These are phyloP conservation scores for Monosporascus sp. DNA, from an alignment of 2,329 filamentous ascomycete species.

Conservation along the genomic window DNA sequence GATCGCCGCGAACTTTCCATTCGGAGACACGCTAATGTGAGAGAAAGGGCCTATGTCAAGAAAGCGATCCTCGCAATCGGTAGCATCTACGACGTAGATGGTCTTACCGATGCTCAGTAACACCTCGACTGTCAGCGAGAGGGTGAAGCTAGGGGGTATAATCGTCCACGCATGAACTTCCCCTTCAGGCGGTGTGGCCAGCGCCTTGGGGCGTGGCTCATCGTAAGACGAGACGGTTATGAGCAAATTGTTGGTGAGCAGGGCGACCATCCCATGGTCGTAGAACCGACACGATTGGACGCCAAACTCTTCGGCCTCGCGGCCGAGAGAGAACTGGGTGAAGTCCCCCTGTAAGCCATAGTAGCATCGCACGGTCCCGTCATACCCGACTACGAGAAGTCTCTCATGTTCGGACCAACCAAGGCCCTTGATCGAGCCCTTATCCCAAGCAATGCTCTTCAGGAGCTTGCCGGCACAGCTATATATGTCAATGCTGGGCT, in stretches of 20 bases:
- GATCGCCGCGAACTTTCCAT: constrained; percentile 80
- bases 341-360: constrained; percentile 93
- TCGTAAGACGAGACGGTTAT: constrained; percentile 84
- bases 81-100: constrained; percentile 79
- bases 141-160: constrained; percentile 79
- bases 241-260: constrained; percentile 82
- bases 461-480: constrained; percentile 88
- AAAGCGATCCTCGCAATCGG: constrained; percentile 84
- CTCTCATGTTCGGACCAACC: constrained; percentile 97
- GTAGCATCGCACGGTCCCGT: constrained; percentile 87
- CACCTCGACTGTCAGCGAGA: constrained; percentile 90
- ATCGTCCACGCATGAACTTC: constrained; percentile 84
- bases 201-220: constrained; percentile 79
- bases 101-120: constrained; percentile 80
- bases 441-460: constrained; percentile 84
- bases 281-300: constrained; percentile 92
- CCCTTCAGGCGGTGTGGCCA: constrained; percentile 72
- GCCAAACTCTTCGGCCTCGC: constrained; percentile 81
- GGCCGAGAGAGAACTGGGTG: constrained; percentile 85
- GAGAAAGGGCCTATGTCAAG: constrained; percentile 89
- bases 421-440: constrained; percentile 77
- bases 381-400: constrained; percentile 78
- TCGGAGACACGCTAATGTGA: constrained; percentile 85
- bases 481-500: constrained; percentile 89
- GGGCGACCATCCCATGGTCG: constrained; percentile 82